Conservation (phyloP, 1,139 yeast genomes). For the Geotrichum europaeum region DNA sequence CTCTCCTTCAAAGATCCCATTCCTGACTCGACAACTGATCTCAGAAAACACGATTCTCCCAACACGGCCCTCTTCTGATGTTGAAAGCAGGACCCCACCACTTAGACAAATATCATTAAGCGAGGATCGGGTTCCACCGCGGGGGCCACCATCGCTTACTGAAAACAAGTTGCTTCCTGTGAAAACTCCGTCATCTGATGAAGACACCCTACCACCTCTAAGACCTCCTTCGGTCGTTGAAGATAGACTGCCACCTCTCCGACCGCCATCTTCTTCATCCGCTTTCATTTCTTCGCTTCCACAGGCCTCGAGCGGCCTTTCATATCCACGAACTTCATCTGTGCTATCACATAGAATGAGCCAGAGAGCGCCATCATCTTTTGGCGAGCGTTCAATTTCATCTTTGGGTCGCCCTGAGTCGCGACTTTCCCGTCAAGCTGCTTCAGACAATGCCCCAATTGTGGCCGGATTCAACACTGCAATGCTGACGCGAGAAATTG, state of each 20-base stretch:
- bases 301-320: background rate
- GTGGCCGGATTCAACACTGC: conserved; percentile 8
- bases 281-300: background rate
- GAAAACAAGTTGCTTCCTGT: background rate
- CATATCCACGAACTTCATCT: background rate
- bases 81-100: background rate
- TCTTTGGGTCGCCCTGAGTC: conserved; percentile 15
- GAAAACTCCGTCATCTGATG: background rate
- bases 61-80: background rate
- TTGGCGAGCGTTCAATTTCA: conserved; percentile 9
- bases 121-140: background rate
- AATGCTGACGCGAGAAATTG: conserved; percentile 25
- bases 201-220: background rate
- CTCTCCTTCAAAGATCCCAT: background rate
- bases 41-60: background rate
- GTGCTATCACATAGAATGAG: background rate
- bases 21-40: background rate
- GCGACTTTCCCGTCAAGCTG: conserved; percentile 8
- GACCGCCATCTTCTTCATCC: background rate
- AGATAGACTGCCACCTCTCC: no score
- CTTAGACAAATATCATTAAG: background rate
- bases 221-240: background rate
- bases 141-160: background rate
- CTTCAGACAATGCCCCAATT: conserved; percentile 5
- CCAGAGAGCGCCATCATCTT: background rate